Base-by-base conservation (phyloP, 306 rosid genomes). In the Fragaria vesca region DNA sequence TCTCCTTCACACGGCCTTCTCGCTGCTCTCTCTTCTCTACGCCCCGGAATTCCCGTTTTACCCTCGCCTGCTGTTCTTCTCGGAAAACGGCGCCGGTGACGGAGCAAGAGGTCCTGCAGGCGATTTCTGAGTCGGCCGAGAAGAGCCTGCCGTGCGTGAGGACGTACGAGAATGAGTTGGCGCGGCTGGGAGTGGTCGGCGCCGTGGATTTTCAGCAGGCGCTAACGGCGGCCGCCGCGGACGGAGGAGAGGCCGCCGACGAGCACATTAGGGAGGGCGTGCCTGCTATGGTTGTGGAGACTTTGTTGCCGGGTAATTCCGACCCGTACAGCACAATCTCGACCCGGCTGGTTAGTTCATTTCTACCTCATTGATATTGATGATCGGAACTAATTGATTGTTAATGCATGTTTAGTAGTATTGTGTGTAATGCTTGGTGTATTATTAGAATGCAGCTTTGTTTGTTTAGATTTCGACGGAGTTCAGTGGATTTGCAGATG, bases 241-340 rank as follows among this genome's bases (percentile, higher is more conserved):
- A 94, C 54, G 95, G 98, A 8, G 98, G 98, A 5, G 81, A 87
- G 40, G 91, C 91, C 4, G 98, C 98, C 71, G 75, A 78, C 7
- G 98, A 94, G 80, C 97, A 94, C 46, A 60, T 94, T 26, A 81
- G 82, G 50, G 85, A 88, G 3, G 93, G 89, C 20, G 28, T 87
- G 75, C 82, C 89, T 5, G 97, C 97, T 62, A 92, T 92, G 97
- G 98, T 94, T 38, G 93, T 94, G 18, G 97, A 94, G 87, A 94
- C 97, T 28, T 73, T 92, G 4, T 87, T 83, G 69, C 98, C 97
- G 17, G 95, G 90, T 40, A 80, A 85, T 65, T 84, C 93, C 9
- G 87, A 81, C 32, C 84, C 85, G 45, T 85, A 61, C 43, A 85
- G 93, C 78, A 92, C 98, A n/a, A 88, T 92, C 71, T 92, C 97